phyloP scores from a whole-genome alignment of 2,329 filamentous ascomycete species.

The Rutstroemia sp. region DNA sequence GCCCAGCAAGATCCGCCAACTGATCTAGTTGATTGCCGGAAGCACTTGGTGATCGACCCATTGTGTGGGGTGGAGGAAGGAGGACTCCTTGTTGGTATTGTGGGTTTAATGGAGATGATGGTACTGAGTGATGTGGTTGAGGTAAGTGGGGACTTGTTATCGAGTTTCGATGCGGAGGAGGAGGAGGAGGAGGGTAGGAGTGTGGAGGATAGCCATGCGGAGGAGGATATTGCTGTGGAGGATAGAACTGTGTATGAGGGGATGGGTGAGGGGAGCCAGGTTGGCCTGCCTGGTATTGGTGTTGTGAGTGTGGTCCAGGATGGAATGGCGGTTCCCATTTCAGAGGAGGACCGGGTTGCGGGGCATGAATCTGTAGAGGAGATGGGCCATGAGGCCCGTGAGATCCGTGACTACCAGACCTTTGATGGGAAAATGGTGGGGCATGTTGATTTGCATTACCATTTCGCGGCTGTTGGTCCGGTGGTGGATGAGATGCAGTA shows the following conservation, averaged over 20 bases:
- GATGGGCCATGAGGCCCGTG: conserved; percentile 16
- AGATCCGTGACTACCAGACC: conserved; percentile 18
- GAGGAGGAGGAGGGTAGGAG: conserved; percentile 10
- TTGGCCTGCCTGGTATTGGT: conserved; percentile 12
- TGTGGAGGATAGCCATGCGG: conserved; percentile 10
- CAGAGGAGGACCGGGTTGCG: conserved; percentile 9
- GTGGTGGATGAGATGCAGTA: conserved; percentile 6
- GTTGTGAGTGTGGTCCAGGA: conserved; percentile 8
- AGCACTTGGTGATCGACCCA: conserved; percentile 15
- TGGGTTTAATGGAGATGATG: conserved; percentile 26
- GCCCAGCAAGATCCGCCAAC: conserved; percentile 27
- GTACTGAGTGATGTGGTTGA: conserved; percentile 24
- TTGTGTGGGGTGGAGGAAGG: conserved; percentile 22
- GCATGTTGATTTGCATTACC: conserved; percentile 9
- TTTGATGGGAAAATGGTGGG: conserved; percentile 10
- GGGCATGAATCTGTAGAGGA: conserved; percentile 21
- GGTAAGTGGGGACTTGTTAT: conserved; percentile 24
- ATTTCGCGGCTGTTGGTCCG: conserved; percentile 10
- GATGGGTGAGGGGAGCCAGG: conserved; percentile 8
- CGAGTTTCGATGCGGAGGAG: conserved; percentile 15
- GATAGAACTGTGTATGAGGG: conserved; percentile 7
- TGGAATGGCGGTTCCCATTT: conserved; percentile 27
- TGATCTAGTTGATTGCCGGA: conserved; percentile 24
- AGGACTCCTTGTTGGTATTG: conserved; percentile 17
- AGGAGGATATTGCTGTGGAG: conserved; percentile 9